These are phyloP conservation scores for Picea glauca DNA, from an alignment of 75 land plant species.

Conservation along the genomic window DNA sequence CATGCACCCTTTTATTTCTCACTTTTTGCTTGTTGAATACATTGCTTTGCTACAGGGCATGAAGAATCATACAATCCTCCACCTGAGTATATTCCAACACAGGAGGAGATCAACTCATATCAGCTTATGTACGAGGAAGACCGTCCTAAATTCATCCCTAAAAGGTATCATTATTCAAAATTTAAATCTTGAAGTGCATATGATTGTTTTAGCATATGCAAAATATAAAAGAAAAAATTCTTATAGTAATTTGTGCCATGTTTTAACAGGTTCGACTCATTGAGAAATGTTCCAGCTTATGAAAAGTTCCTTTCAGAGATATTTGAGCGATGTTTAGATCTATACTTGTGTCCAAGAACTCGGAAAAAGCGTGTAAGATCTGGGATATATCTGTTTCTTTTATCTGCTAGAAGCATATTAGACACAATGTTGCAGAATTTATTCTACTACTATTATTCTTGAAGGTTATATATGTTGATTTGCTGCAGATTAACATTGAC, in stretches of 20 bases:
- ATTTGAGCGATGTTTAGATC: constrained; percentile 90
- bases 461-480: not conserved
- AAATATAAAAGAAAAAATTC: not conserved
- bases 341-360: constrained; percentile 88
- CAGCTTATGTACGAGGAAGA: constrained; percentile 96
- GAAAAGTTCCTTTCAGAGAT: constrained; percentile 68
- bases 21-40: not conserved
- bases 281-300: constrained; percentile 90
- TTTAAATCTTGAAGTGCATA: not conserved
- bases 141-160: constrained; percentile 93
- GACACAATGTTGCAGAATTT: constrained; percentile 2
- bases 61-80: constrained; percentile 98
- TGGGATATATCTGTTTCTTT: not conserved
- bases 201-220: constrained; percentile 1
- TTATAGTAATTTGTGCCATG: not conserved
- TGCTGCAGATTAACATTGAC: constrained; percentile 34
- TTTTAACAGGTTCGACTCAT: constrained; percentile 49
- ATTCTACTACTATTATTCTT: not conserved
- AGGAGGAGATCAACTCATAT: constrained; percentile 88
- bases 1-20: not conserved
- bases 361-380: constrained; percentile 81
- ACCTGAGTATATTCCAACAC: constrained; percentile 89
- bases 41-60: constrained; percentile 54
- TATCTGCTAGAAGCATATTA: not conserved
- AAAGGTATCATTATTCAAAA: constrained; percentile 29